These are phyloP conservation scores for Acanthamoeba triangularis DNA, from an alignment of 208 protist species.

Conservation along the genomic window DNA sequence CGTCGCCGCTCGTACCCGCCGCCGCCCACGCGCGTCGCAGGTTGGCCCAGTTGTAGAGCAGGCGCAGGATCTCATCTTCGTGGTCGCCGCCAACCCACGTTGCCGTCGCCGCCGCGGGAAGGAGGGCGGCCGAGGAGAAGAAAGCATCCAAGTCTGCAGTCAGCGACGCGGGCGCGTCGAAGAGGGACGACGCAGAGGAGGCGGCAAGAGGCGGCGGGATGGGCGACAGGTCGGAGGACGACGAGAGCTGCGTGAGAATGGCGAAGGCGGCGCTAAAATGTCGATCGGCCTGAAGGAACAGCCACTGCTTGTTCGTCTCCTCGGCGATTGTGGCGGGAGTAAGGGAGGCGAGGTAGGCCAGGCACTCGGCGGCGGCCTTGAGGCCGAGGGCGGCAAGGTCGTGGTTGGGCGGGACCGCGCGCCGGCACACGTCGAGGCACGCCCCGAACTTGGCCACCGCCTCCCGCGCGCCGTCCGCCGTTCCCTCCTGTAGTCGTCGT, in stretches of 20 bases:
- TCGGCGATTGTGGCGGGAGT: neutral
- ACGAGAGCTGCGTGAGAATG: neutral
- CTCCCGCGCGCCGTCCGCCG: neutral
- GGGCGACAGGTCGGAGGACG: neutral
- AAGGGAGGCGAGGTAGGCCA: neutral
- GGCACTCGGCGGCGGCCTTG: slow-evolving; percentile 58
- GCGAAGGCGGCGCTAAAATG: neutral
- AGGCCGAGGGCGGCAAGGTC: slow-evolving; percentile 31
- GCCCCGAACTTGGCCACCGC: neutral
- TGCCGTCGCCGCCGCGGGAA: neutral
- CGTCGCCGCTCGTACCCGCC: neutral
- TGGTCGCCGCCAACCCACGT: slow-evolving; percentile 15
- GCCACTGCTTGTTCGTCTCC: neutral
- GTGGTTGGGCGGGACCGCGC: slow-evolving; percentile 15
- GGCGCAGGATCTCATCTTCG: slow-evolving; percentile 18
- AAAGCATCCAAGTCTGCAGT: neutral
- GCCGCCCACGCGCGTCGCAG: slow-evolving; percentile 54
- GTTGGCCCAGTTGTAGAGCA: slow-evolving; percentile 69
- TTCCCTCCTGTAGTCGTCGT: neutral
- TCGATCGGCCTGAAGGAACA: slow-evolving; percentile 32
- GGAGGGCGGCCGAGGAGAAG: neutral
- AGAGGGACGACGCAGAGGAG: neutral
- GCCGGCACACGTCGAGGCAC: neutral
- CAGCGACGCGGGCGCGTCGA: neutral
- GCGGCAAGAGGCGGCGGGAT: neutral